phyloP scores from a whole-genome alignment of 352 stramenopile species.

The Globisporangium uncinulatum region DNA sequence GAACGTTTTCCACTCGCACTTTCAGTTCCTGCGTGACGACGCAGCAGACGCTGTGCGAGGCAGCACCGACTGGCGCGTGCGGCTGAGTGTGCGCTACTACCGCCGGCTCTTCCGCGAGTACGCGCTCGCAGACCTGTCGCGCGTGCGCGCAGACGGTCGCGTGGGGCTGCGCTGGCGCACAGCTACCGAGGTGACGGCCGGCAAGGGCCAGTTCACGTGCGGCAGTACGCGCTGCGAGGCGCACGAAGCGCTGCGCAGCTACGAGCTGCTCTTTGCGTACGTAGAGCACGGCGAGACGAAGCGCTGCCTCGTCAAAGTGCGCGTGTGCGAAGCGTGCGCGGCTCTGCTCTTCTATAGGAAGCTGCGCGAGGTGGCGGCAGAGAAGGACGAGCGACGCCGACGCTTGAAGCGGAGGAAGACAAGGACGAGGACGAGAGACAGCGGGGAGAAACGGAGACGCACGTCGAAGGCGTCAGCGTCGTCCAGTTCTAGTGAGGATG shows the following conservation, averaged over 20 bases:
- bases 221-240: constrained; percentile 67
- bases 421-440: background rate
- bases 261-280: constrained; percentile 81
- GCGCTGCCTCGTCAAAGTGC: constrained; percentile 72
- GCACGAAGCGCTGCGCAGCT: constrained; percentile 42
- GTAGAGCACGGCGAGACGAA: constrained; percentile 57
- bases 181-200: constrained; percentile 59
- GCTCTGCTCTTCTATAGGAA: constrained; percentile 71
- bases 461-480: too few species aligned
- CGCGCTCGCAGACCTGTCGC: constrained; percentile 64
- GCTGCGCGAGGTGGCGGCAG: constrained; percentile 12
- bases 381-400: background rate
- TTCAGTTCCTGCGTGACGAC: constrained; percentile 80
- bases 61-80: constrained; percentile 60
- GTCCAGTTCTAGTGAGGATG: background rate
- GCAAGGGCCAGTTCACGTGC: constrained; percentile 80
- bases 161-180: constrained; percentile 80
- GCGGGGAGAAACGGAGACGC: background rate
- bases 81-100: constrained; percentile 85
- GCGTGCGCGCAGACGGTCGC: constrained; percentile 44
- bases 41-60: constrained; percentile 41
- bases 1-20: constrained; percentile 46
- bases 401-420: background rate
- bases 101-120: constrained; percentile 79
- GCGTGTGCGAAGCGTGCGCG: constrained; percentile 55